These are phyloP conservation scores for Elsinoe australis DNA, from an alignment of 2,329 filamentous ascomycete genomes.

Conservation along the genomic window DNA sequence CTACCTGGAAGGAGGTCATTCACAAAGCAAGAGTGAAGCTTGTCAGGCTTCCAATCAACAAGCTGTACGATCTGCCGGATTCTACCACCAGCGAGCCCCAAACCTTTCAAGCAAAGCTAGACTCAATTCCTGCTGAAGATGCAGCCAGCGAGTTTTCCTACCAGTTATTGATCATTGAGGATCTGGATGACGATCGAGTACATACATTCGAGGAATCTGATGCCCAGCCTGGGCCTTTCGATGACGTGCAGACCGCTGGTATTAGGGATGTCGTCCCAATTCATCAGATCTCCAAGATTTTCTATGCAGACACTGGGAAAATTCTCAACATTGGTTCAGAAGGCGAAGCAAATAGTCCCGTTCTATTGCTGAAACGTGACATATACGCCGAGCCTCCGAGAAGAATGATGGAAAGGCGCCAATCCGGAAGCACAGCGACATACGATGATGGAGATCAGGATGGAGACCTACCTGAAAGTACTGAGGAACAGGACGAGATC, in stretches of 20 bases:
- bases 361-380: conserved; percentile 68
- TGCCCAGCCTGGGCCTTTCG: conserved; percentile 50
- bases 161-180: conserved; percentile 73
- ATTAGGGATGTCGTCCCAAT: conserved; percentile 61
- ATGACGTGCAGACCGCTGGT: conserved; percentile 54
- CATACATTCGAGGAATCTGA: conserved; percentile 58
- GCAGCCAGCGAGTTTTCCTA: conserved; percentile 64
- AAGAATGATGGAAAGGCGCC: conserved; percentile 43
- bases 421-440: conserved; percentile 33
- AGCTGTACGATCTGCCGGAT: conserved; percentile 41
- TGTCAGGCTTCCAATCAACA: conserved; percentile 57
- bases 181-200: conserved; percentile 64
- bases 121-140: conserved; percentile 36
- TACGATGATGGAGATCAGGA: conserved; percentile 27
- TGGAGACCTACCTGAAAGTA: conserved; percentile 26
- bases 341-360: conserved; percentile 62
- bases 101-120: conserved; percentile 15
- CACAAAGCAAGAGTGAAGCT: conserved; percentile 85
- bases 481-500: conserved; percentile 38
- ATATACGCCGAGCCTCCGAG: conserved; percentile 54
- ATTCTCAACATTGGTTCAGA: conserved; percentile 74
- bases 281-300: conserved; percentile 77
- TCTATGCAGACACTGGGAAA: conserved; percentile 85
- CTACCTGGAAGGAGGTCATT: conserved; percentile 92
- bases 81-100: conserved; percentile 26